Percentiles rank a stretch among this genome's conserved stretches.
Conservation (phyloP, 768 basidiomycete genomes). For the Podaxis sp. region DNA sequence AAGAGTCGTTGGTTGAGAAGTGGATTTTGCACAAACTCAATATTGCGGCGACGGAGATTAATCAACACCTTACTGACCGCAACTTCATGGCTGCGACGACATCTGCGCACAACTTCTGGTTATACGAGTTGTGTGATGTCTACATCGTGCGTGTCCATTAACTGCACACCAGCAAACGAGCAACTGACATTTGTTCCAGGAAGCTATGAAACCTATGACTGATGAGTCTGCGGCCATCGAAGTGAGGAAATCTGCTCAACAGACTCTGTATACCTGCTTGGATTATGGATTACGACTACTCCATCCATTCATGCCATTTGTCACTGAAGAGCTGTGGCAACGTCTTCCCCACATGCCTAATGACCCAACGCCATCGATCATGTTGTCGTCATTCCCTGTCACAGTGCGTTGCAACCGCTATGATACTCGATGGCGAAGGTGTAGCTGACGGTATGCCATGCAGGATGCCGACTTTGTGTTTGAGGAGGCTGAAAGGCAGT, state of each 20-base stretch:
- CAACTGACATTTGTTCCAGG: slow-evolving; percentile 45
- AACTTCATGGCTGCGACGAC: slow-evolving; percentile 94
- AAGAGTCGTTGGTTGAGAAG: slow-evolving; percentile 88
- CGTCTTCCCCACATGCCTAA: slow-evolving; percentile 83
- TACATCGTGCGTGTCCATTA: slow-evolving; percentile 71
- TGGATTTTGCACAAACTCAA: slow-evolving; percentile 98
- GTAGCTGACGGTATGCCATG: not conserved
- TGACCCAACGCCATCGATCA: slow-evolving; percentile 84
- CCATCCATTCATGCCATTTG: slow-evolving; percentile 99
- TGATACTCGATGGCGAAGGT: not conserved
- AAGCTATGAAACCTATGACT: slow-evolving; percentile 98
- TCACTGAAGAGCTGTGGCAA: slow-evolving; percentile 99
- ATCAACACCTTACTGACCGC: slow-evolving; percentile 69
- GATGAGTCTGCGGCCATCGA: slow-evolving; percentile 67
- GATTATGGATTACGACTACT: slow-evolving; percentile 87
- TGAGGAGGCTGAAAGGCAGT: slow-evolving; percentile 75
- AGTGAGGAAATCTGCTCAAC: slow-evolving; percentile 81
- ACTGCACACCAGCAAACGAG: not conserved
- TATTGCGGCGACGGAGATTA: slow-evolving; percentile 73
- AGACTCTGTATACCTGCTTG: slow-evolving; percentile 93
- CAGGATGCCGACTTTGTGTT: slow-evolving; percentile 65
- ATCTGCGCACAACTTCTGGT: slow-evolving; percentile 89
- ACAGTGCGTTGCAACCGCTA: slow-evolving; percentile 50
- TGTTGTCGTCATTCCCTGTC: slow-evolving; percentile 83
- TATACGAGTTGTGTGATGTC: slow-evolving; percentile 98